Base-by-base conservation (phyloP, 257 asterid species). In the Solanum lycopersicoides region DNA sequence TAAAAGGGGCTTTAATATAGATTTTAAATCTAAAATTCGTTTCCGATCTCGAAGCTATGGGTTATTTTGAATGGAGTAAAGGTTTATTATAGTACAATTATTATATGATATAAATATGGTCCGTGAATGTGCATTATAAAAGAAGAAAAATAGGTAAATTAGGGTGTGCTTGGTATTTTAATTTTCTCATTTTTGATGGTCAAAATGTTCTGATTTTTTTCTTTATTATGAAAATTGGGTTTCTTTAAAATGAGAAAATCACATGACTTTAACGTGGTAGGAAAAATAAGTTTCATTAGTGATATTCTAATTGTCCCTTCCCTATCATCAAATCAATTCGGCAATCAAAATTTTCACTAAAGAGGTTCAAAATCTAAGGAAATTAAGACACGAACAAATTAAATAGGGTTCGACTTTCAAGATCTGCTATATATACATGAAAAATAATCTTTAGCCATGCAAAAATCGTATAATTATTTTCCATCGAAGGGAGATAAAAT, bases 401-500 rank as follows among this genome's bases (percentile, higher is more conserved):
- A 16, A 53, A 16, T 16, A 16, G 0, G 9, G 3, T 53, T 53
- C 23, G 16, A 16, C 0, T 1, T 53, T 53, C 23, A 53, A 16
- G 0, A 53, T 16, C 0, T 16, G 4, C 0, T 53, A 53, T 53
- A 53, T 53, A 53, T 53, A 6, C 23, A 53, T 0, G 0, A 16
- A 53, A 2, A 53, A 2, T 1, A 53, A 1, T 18, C 15, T 50
- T 53, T 53, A 53, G 10, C 0, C 11, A 53, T 53, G 23, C n/a
- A 53, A 16, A 53, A 2, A 2, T 53, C 18, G 2, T 6, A 53
- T 2, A 53, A 53, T 53, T 18, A 18, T 53, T 53, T 53, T 53
- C 0, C 2, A 18, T 18, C 60, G 4, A 6, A 16, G 4, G n/a
- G 21, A n/a, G 23, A 50, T 3, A 0, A 16, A 18, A 53, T 53